These are phyloP conservation scores for Pseudogymnoascus sp. DNA, from an alignment of 2,329 filamentous ascomycete genomes.

Conservation along the genomic window DNA sequence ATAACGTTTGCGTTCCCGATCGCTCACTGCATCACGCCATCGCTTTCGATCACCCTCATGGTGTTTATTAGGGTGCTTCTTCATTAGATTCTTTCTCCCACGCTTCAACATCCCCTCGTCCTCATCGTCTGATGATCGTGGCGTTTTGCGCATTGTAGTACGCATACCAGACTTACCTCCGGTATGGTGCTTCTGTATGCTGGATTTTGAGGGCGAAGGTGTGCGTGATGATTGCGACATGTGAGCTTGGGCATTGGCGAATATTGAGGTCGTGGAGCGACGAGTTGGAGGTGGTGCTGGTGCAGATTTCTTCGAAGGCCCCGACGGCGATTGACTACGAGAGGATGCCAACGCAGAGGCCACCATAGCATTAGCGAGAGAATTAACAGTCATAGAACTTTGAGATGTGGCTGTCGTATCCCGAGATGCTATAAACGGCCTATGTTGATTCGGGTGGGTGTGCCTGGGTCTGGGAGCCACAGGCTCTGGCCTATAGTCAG, in stretches of 20 bases:
- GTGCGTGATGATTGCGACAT: slow-evolving; percentile 28
- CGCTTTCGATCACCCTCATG: slow-evolving; percentile 68
- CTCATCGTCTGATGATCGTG: slow-evolving; percentile 19
- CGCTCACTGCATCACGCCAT: slow-evolving; percentile 69
- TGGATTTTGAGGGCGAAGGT: slow-evolving; percentile 35
- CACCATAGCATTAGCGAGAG: slow-evolving; percentile 66
- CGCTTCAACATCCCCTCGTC: slow-evolving; percentile 19
- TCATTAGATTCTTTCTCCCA: slow-evolving; percentile 43
- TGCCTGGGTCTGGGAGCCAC: neutral
- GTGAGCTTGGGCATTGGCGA: slow-evolving; percentile 32
- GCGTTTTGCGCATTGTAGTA: slow-evolving; percentile 57
- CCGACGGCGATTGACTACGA: slow-evolving; percentile 37
- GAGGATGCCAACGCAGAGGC: slow-evolving; percentile 66
- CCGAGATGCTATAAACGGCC: neutral
- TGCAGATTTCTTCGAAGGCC: slow-evolving; percentile 14
- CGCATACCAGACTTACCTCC: slow-evolving; percentile 45
- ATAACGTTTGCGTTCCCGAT: slow-evolving; percentile 69
- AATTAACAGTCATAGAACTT: slow-evolving; percentile 48
- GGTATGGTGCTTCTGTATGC: neutral
- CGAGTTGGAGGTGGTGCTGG: slow-evolving; percentile 28
- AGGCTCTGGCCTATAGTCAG: neutral
- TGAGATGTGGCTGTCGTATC: neutral
- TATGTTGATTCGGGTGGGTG: neutral
- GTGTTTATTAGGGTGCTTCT: slow-evolving; percentile 63
- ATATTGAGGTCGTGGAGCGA: slow-evolving; percentile 31